Percentiles rank a stretch among this genome's conserved stretches.
phyloP scores from a whole-genome alignment of 1,284 basidiomycete genomes.

The Veloboletus limbatus region DNA sequence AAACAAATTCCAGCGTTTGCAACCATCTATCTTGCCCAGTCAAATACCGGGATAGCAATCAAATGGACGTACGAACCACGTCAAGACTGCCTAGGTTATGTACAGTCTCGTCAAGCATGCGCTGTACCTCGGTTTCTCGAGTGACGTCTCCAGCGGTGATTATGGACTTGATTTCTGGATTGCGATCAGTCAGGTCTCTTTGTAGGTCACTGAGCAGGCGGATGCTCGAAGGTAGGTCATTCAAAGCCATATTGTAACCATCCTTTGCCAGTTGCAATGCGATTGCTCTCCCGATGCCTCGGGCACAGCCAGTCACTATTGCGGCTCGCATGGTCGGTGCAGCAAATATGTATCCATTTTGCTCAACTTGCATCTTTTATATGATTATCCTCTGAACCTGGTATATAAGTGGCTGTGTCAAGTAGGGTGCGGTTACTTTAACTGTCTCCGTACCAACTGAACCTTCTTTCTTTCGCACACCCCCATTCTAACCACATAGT shows the following conservation, averaged over 20 bases:
- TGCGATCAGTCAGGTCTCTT: not conserved
- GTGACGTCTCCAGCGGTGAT: slow-evolving; percentile 3
- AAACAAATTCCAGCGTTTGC: slow-evolving; percentile 8
- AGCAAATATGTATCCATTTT: too few relatives aligned
- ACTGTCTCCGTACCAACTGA: not conserved
- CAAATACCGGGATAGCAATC: too few relatives aligned
- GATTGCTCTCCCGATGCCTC: slow-evolving; percentile 4
- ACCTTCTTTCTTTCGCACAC: slow-evolving; percentile 1
- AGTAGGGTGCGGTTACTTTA: not conserved
- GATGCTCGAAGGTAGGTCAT: slow-evolving; percentile 1
- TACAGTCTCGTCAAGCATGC: slow-evolving; percentile 4
- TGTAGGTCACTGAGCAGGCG: not conserved
- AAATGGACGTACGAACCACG: slow-evolving; percentile 3
- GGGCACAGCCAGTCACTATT: slow-evolving; percentile 4
- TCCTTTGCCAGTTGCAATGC: slow-evolving; percentile 2
- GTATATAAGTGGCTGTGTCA: not conserved
- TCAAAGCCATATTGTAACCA: slow-evolving; percentile 3
- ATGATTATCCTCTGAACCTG: too few relatives aligned
- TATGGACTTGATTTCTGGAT: slow-evolving; percentile 1
- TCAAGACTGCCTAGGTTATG: slow-evolving; percentile 1
- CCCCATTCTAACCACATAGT: slow-evolving; percentile 5
- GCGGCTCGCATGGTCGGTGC: not conserved
- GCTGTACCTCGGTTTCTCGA: slow-evolving; percentile 3
- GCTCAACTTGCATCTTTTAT: too few relatives aligned
- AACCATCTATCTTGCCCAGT: not conserved